Percentiles rank a stretch among this genome's conserved stretches.
Evolutionary conservation across 805 yeast species (phyloP).

Genomic region (Myxozyma geophila): DNA sequence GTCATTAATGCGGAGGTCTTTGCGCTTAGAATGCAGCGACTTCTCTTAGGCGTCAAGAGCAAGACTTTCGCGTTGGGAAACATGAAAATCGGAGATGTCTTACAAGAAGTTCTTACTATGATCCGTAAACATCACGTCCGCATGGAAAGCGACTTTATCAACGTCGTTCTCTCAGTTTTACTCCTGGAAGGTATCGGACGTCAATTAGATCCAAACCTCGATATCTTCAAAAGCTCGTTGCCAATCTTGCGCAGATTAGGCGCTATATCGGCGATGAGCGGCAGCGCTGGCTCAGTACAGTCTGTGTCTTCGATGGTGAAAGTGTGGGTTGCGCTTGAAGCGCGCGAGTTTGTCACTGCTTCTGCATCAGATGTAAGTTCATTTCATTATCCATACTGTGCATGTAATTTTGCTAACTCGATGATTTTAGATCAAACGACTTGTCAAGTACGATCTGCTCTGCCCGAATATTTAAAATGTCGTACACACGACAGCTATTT

Average conservation of each 20-base stretch:
- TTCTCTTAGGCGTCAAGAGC: constrained; percentile 79
- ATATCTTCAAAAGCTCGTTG: constrained; percentile 82
- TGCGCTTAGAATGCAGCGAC: constrained; percentile 81
- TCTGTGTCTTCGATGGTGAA: constrained; percentile 73
- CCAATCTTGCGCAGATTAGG: constrained; percentile 85
- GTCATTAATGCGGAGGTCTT: constrained; percentile 83
- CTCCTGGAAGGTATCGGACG: constrained; percentile 94
- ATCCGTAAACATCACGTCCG: constrained; percentile 93
- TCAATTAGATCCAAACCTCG: constrained; percentile 89
- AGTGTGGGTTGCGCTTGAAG: constrained; percentile 89
- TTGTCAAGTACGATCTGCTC: constrained; percentile 66
- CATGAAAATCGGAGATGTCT: constrained; percentile 85
- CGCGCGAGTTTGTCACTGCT: constrained; percentile 81
- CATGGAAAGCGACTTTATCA: constrained; percentile 96
- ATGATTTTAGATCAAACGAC: constrained; percentile 44
- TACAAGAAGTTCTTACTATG: constrained; percentile 87
- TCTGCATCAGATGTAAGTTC: constrained; percentile 73
- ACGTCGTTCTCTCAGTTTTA: constrained; percentile 91
- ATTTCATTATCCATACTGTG: not conserved
- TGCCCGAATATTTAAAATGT: constrained; percentile 55
- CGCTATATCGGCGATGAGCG: constrained; percentile 51
- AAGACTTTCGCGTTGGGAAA: constrained; percentile 92
- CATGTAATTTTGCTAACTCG: not conserved
- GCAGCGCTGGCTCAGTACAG: constrained; percentile 48
- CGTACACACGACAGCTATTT: not conserved